These are phyloP conservation scores for Filobasidium floriforme DNA, from an alignment of 768 basidiomycete species.

Conservation along the genomic window DNA sequence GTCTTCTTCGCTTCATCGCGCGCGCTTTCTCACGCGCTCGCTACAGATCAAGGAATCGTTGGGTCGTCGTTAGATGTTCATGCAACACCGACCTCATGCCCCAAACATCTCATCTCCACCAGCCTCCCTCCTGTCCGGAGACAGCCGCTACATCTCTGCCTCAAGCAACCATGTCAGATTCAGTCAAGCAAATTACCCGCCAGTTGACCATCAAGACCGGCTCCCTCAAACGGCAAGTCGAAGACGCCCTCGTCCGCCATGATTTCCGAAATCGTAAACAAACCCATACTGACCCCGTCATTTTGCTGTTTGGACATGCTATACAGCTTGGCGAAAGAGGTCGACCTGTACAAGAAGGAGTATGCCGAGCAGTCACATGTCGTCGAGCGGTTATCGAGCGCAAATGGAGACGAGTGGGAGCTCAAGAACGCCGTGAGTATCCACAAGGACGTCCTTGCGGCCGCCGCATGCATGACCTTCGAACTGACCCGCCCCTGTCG, in stretches of 20 bases:
- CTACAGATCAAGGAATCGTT: too few species aligned
- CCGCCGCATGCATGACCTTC: not conserved
- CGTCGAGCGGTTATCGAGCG: conserved; percentile 10
- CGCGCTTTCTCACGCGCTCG: too few species aligned
- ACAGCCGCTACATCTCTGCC: not conserved
- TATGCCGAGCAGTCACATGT: conserved; percentile 19
- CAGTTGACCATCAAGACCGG: conserved; percentile 27
- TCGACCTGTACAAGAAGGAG: conserved; percentile 22
- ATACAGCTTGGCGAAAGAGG: conserved; percentile 23
- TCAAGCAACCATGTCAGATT: conserved; percentile 14
- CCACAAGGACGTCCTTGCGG: not conserved
- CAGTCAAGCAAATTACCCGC: conserved; percentile 22
- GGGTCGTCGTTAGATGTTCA: too few species aligned
- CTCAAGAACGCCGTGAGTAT: conserved; percentile 24
- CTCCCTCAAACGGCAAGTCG: conserved; percentile 22
- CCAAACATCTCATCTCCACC: too few species aligned
- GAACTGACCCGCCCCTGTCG: conserved; percentile 5
- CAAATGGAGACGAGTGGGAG: conserved; percentile 25
- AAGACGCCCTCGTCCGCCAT: not conserved
- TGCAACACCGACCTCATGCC: too few species aligned
- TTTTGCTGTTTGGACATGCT: not conserved
- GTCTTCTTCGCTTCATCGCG: too few species aligned
- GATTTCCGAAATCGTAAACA: conserved; percentile 6
- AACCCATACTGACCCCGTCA: not conserved
- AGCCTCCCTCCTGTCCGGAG: too few species aligned